Evolutionary conservation across 352 stramenopile genomes (phyloP).

Genomic region (Saprolegnia parasitica): DNA sequence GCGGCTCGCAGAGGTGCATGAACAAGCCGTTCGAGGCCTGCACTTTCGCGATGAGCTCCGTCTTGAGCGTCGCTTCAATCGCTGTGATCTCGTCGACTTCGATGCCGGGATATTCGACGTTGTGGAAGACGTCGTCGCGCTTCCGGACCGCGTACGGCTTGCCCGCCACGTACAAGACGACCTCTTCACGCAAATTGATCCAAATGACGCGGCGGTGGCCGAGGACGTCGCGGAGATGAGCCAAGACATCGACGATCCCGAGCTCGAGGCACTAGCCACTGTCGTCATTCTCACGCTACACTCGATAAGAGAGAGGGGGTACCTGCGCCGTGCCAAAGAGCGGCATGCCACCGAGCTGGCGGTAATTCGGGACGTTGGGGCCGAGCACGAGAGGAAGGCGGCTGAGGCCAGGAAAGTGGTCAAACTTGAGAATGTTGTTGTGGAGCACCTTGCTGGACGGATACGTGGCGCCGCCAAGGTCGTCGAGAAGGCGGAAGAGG

Average conservation of each 20-base stretch:
- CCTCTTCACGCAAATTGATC: slow-evolving; percentile 89
- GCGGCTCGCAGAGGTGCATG: slow-evolving; percentile 63
- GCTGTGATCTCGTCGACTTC: slow-evolving; percentile 83
- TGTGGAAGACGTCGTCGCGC: slow-evolving; percentile 73
- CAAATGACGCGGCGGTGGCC: slow-evolving; percentile 61
- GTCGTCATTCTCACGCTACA: slow-evolving; percentile 30
- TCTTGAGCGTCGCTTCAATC: slow-evolving; percentile 81
- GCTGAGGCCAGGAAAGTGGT: slow-evolving; percentile 83
- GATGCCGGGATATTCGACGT: slow-evolving; percentile 85
- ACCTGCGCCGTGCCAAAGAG: slow-evolving; percentile 80
- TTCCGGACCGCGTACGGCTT: slow-evolving; percentile 83
- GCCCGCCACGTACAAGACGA: slow-evolving; percentile 85
- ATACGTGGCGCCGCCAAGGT: slow-evolving; percentile 73
- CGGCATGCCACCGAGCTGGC: slow-evolving; percentile 65
- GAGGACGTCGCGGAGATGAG: slow-evolving; percentile 48
- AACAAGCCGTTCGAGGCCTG: slow-evolving; percentile 66
- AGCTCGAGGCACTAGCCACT: slow-evolving; percentile 46
- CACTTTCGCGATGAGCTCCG: slow-evolving; percentile 79
- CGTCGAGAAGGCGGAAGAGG: slow-evolving; percentile 69
- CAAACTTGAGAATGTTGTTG: slow-evolving; percentile 81
- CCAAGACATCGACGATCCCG: slow-evolving; percentile 63
- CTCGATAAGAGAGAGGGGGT: slow-evolving; percentile 29
- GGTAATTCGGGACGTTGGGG: slow-evolving; percentile 79
- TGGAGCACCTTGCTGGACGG: slow-evolving; percentile 77
- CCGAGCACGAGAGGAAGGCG: slow-evolving; percentile 62